Evolutionary conservation across 108 stramenopile species (phyloP), one percentile per base, ranked within the genome.

Genomic region (Skeletonema potamos): DNA sequence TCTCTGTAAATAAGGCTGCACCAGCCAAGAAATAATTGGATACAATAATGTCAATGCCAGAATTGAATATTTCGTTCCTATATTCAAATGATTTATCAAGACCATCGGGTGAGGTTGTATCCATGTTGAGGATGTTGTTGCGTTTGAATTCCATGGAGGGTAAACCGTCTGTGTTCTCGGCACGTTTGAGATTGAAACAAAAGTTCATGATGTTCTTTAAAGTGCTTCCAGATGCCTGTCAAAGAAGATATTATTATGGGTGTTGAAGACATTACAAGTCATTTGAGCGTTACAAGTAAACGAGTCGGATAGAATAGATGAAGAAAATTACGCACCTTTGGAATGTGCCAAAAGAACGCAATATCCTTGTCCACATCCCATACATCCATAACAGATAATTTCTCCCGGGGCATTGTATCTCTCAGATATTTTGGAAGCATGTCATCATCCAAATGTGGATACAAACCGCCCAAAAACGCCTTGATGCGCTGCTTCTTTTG

Each of bases 1-100:
- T n/a, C 13, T 64, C 63, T 0, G 62, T 66, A 51, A 77, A 77
- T 10, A 77, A 63, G 3, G 76, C 72, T 26, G 51, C 15, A 12
- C 71, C 76, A 2, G 70, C 58, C 4, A 65, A 37, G 57, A 77
- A 73, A 29, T 77, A 77, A 32, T 72, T 72, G 34, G 76, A 77
- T 39, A 77, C 76, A 20, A 77, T 28, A 0, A 77, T 62, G 28
- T 77, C 71, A 30, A 73, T 41, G 5, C 26, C 39, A 9, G 60
- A 32, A 46, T 51, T 33, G 20, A 59, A 32, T 1, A 71, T 32
- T 17, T 71, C 44, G 22, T 78, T 54, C 30, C 73, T 61, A 26
- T n/a, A 3, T 17, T 58, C 20, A 6, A 58, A 34, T 29, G 70
- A 58, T 60, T 71, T 39, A 18, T 37, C 70, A 51, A 71, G 70